Percentiles rank a stretch among this genome's conserved stretches.
Conservation (phyloP, 345 rosid species). For the Balakata baccata region DNA sequence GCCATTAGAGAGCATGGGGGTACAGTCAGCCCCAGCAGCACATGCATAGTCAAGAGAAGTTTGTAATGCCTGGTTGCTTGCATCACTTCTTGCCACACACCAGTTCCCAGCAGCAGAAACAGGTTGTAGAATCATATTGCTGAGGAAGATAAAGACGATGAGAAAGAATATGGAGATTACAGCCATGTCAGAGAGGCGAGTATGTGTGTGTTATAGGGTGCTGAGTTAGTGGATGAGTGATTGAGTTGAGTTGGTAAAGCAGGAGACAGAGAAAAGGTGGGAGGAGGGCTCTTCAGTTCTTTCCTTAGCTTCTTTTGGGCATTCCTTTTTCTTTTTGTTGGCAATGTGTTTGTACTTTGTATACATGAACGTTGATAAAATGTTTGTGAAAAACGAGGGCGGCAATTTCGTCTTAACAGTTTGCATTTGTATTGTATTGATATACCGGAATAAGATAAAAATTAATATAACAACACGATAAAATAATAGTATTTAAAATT, state of each 20-base stretch:
- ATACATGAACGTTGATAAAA: too few relatives aligned
- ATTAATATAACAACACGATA: too few relatives aligned
- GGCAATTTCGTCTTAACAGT: too few relatives aligned
- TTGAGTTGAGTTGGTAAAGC: constrained; percentile 15
- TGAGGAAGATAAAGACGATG: not conserved
- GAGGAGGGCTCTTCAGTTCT: constrained; percentile 5
- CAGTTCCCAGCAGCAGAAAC: constrained; percentile 29
- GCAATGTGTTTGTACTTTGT: not conserved
- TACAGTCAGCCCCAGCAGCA: constrained; percentile 66
- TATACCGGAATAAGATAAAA: too few relatives aligned
- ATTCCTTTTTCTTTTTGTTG: constrained; percentile 5
- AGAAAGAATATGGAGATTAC: not conserved
- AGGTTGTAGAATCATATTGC: not conserved
- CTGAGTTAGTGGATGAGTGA: not conserved
- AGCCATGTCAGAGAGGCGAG: constrained; percentile 12
- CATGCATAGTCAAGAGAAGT: constrained; percentile 69
- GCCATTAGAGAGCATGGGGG: constrained; percentile 47
- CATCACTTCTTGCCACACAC: constrained; percentile 82
- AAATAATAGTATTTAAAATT: too few relatives aligned
- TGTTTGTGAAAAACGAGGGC: too few relatives aligned
- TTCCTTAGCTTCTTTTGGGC: not conserved
- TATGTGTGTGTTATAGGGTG: constrained; percentile 5
- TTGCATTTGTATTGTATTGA: too few relatives aligned
- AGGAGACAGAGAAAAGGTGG: not conserved
- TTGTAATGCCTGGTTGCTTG: constrained; percentile 55